A percentile compares a stretch with the other conserved stretches of the same genome.
phyloP scores from a whole-genome alignment of 2,329 filamentous ascomycete genomes.

The Epichloe festucae region DNA sequence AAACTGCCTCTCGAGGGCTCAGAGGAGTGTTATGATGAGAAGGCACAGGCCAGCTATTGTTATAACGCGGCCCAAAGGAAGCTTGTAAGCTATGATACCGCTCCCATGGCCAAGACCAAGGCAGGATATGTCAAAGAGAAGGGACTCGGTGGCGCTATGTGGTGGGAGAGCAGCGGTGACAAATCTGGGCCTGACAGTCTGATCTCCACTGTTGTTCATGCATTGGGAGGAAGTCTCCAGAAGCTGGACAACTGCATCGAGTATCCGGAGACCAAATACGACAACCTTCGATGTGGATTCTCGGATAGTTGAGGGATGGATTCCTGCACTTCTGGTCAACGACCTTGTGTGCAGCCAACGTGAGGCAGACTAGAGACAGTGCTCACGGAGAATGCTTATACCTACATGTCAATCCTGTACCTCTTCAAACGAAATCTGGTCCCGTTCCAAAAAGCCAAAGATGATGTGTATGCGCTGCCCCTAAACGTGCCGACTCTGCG shows the following conservation, averaged over 20 bases:
- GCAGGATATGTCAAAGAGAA: constrained; percentile 53
- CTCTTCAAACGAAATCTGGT: too few species aligned
- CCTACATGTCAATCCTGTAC: too few species aligned
- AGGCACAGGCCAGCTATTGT: constrained; percentile 61
- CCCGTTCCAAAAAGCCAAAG: too few species aligned
- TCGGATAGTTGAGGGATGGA: constrained; percentile 24
- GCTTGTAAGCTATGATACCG: constrained; percentile 71
- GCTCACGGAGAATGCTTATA: neutral
- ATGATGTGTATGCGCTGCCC: too few species aligned
- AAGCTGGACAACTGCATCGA: constrained; percentile 44
- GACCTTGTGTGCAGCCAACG: neutral
- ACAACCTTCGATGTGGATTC: constrained; percentile 51
- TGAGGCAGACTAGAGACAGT: neutral
- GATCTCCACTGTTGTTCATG: constrained; percentile 50
- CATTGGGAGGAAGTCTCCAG: constrained; percentile 44
- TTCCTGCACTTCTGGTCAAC: neutral
- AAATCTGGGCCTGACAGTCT: constrained; percentile 52
- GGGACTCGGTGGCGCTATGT: constrained; percentile 82
- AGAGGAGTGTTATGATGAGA: constrained; percentile 48
- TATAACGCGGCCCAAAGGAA: constrained; percentile 50
- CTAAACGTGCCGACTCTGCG: too few species aligned
- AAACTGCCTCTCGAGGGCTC: constrained; percentile 58
- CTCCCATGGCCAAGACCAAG: constrained; percentile 54
- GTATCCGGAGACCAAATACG: constrained; percentile 56
- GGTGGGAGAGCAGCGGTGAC: constrained; percentile 86